Base-by-base conservation (phyloP, 305 asterid species). In the Solanum hybrid region DNA sequence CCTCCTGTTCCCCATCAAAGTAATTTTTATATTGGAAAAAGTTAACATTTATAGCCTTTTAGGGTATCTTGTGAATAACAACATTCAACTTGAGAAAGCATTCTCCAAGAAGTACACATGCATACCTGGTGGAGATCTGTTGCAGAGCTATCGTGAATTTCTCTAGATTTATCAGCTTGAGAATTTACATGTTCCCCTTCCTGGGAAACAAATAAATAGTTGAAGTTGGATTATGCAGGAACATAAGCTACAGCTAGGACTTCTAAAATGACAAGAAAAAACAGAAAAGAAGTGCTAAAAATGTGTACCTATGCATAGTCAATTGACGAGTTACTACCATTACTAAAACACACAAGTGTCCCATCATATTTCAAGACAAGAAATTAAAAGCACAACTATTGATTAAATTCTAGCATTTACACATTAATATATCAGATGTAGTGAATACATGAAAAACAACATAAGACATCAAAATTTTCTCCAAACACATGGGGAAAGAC, bases 91-190 rank as follows among this genome's bases (percentile, higher is more conserved):
- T 80, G 26, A 66, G 64, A 17, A 38, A 38, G 88, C 27, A 35
- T 73, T 73, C 11, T 34, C 9, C 1, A 35, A 69, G 77, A 82
- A 66, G n/a, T 72, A 69, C 37, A 86, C 66, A 87, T 86, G 26
- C 72, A 77, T 87, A 95, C 96, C 95, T 91, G 95, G 86, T 77
- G 88, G 66, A 32, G 86, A 85, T 91, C 93, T 90, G 91, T 93
- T 26, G 90, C 91, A 27, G 90, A 90, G 36, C 91, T 92, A 77
- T 90, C 31, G 69, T 71, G 60, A 26, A 77, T 87, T 37, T 38
- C 92, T 12, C 88, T 89, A 24, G 79, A 78, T 85, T 89, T 95
- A 32, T 90, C 84, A 77, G 90, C 94, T 79, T 89, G 91, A 87
- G 92, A 80, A 87, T 90, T 86, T 26, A 73, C 91, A 22, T 90